A percentile compares a stretch with the other conserved stretches of the same genome.
Evolutionary conservation across 176 grass and related monocot species (phyloP).

Genomic region (Canna indica): DNA sequence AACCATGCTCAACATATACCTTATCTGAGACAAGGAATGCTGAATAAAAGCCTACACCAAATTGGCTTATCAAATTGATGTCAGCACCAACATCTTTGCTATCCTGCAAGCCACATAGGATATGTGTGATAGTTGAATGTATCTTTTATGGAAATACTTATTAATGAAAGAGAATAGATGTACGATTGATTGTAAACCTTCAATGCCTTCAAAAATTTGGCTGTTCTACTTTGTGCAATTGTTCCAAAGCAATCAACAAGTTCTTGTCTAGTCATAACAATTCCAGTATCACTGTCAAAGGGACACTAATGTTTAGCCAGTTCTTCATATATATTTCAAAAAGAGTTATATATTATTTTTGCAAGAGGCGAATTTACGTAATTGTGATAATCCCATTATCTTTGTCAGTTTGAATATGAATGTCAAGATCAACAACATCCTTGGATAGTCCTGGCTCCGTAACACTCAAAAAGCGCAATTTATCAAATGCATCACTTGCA

Average conservation of each 20-base stretch:
- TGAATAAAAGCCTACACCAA: too few relatives aligned
- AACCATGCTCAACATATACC: too few relatives aligned
- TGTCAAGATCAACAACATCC: too few relatives aligned
- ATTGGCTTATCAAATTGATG: too few relatives aligned
- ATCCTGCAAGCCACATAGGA: constrained; percentile 38
- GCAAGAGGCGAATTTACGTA: constrained; percentile 32
- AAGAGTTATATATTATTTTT: neutral
- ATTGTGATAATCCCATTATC: constrained; percentile 88
- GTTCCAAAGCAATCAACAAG: constrained; percentile 83
- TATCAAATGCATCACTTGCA: constrained; percentile 93
- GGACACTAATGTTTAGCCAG: neutral
- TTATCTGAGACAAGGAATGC: too few relatives aligned
- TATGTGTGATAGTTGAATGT: neutral
- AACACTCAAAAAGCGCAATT: constrained; percentile 83
- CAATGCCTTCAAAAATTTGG: constrained; percentile 80
- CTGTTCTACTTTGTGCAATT: constrained; percentile 91
- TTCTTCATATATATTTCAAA: neutral
- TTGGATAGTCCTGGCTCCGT: too few relatives aligned
- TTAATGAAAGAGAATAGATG: neutral
- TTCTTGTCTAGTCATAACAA: constrained; percentile 91
- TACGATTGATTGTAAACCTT: constrained; percentile 41
- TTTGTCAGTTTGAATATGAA: too few relatives aligned
- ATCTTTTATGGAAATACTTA: constrained; percentile 5
- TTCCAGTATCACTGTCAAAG: constrained; percentile 68
- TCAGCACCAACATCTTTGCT: constrained; percentile 84